A percentile compares a stretch with the other conserved stretches of the same genome.
Conservation (phyloP, 2,329 filamentous ascomycete genomes). For the Talaromyces sp. region DNA sequence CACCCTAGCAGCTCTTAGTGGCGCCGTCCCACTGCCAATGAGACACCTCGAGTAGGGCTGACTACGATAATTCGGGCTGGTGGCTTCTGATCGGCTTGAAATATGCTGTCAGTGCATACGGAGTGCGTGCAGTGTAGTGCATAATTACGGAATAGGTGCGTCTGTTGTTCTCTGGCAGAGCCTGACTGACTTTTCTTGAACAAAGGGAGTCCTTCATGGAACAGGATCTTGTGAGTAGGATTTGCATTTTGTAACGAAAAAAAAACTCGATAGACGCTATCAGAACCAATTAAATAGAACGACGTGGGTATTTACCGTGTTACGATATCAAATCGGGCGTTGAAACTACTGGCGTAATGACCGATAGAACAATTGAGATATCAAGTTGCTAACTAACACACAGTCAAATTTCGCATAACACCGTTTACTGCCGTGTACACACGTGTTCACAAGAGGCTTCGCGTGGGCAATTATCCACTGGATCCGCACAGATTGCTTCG, state of each 20-base stretch:
- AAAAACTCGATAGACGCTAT: background rate
- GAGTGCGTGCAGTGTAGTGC: background rate
- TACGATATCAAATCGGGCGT: background rate
- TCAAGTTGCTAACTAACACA: background rate
- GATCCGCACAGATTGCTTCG: background rate
- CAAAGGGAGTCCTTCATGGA: background rate
- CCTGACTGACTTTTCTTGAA: too few species aligned
- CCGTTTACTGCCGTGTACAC: background rate
- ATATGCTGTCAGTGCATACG: background rate
- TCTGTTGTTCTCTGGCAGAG: background rate
- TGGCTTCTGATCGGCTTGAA: background rate
- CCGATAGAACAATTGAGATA: background rate
- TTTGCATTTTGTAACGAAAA: background rate
- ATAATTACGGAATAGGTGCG: background rate
- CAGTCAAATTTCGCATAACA: background rate
- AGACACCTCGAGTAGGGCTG: background rate
- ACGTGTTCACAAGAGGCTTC: background rate
- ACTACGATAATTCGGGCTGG: background rate
- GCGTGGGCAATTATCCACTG: background rate
- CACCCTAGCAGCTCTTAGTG: background rate
- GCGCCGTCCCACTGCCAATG: background rate
- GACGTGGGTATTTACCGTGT: background rate
- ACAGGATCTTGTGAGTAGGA: background rate
- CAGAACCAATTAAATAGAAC: background rate
- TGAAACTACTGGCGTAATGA: background rate